These are phyloP conservation scores for Arthrobotrys conoides DNA, from an alignment of 2,329 filamentous ascomycete species.

Conservation along the genomic window DNA sequence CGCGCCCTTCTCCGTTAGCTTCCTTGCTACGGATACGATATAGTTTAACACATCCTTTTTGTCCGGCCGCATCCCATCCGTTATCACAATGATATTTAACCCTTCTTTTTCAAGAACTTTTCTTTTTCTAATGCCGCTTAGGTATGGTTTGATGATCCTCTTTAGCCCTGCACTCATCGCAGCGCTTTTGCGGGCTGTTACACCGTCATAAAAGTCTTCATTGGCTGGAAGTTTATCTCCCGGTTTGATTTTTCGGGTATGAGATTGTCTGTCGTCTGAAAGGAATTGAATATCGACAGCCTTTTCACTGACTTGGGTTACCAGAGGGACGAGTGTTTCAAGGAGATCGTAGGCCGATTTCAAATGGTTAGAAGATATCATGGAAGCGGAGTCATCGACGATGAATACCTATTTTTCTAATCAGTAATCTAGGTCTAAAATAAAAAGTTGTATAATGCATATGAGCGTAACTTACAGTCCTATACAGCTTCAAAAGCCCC, in stretches of 20 bases:
- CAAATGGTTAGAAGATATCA: conserved; percentile 6
- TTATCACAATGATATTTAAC: conserved; percentile 30
- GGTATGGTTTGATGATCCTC: conserved; percentile 18
- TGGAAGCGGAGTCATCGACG: conserved; percentile 17
- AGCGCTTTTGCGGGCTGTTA: neutral
- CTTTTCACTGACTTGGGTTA: neutral
- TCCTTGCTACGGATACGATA: conserved; percentile 10
- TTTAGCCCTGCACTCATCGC: conserved; percentile 13
- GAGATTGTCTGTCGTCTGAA: neutral
- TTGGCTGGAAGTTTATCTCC: neutral
- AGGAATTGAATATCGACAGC: conserved; percentile 22
- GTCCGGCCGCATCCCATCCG: conserved; percentile 14
- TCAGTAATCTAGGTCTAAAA: neutral
- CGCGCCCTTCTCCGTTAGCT: neutral
- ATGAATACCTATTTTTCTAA: conserved; percentile 12
- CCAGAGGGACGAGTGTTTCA: neutral
- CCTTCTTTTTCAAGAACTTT: neutral
- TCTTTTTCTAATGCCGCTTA: neutral
- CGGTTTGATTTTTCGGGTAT: neutral
- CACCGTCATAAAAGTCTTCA: neutral
- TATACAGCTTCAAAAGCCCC: neutral
- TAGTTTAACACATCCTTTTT: conserved; percentile 3
- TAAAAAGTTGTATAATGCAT: too few species aligned
- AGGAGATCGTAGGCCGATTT: conserved; percentile 18
- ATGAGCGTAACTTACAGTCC: neutral